Evolutionary conservation across 805 yeast genomes (phyloP), one percentile per base, ranked within the genome.

Genomic region (Cyberlindnera japonica): DNA sequence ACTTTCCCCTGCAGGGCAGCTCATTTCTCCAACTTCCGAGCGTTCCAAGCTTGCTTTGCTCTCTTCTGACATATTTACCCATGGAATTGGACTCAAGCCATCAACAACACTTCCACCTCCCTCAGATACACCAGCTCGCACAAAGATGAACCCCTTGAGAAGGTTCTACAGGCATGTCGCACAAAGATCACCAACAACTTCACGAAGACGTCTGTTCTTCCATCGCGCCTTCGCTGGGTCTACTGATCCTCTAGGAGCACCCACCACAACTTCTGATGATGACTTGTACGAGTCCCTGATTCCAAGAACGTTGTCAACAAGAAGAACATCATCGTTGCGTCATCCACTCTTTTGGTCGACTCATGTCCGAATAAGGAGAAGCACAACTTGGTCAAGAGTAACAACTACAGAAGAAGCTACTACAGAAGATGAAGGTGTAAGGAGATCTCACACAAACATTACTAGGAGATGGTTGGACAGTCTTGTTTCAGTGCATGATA

Each of bases 161-260:
- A 21, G 33, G 17, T 23, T 30, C 23, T 30, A 30, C n/a, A 21
- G 23, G 6, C 33, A 30, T 13, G 33, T 30, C 8, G 23, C 16
- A 10, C 32, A 17, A 7, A 18, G 32, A 15, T 7, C 22, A 7
- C 24, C 35, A 6, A 21, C 35, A 13, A 11, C 33, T 11, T 9
- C 20, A 7, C 32, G 34, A 9, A 12, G 35, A n/a, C 12, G 35
- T 21, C 35, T 32, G 27, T 32, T 32, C 35, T 21, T 20, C 26
- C 25, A 21, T 20, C 35, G 26, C 15, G 18, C 22, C 7, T 4
- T 8, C 13, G 5, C 33, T 13, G 14, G 11, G 11, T 11, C 19
- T 12, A 23, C 25, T 9, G 25, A 12, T 12, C 12, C 25, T 23
- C 12, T 23, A 12, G n/a, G n/a, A n/a, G n/a, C n/a, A n/a, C n/a